Base-by-base conservation (phyloP, 495 filamentous ascomycete genomes). In the Halenospora varia region DNA sequence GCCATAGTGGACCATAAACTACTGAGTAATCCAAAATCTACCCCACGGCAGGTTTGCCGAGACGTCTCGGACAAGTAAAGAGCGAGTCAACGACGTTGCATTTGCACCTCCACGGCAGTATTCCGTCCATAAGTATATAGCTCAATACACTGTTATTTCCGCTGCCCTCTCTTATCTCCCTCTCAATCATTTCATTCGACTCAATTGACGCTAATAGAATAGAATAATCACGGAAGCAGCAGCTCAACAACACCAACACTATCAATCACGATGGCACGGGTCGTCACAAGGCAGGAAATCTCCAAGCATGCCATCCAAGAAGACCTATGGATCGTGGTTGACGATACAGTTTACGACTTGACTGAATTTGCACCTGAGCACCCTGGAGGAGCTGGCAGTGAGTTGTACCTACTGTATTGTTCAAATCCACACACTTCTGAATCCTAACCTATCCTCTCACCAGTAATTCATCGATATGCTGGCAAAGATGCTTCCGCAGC, bases 311-410 rank as follows among this genome's bases (percentile, higher is more conserved):
- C 78, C 51, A 80, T 78, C 0, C 69, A 79, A 0, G 73, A 79
- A 17, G 84, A 88, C 68, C 88, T 89, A 65, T 95, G 88, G 89
- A 81, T 93, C 23, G 82, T 88, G 25, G 76, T 95, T 2, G 81
- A 89, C 62, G 81, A 81, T 48, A 73, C 77, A 20, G 88, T 93
- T 10, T 95, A 89, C 76, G 86, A 95, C 66, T 77, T 94, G 48
- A 86, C 78, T 8, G 77, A 83, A 17, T 88, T 89, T 55, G 69
- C 80, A 1, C 74, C 76, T 1, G 75, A 82, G 42, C 86, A 89
- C 61, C 86, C 86, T 2, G 86, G 85, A 1, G 86, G 86, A 19
- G 66, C 76, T 10, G 62, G 56, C 24, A 75, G 79, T 81, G 68
- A 57, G 74, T 53, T 26, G 24, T 17, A 20, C 26, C 25, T 47